Conservation (phyloP, 768 basidiomycete species). For the Phanerochaete carnosa region DNA sequence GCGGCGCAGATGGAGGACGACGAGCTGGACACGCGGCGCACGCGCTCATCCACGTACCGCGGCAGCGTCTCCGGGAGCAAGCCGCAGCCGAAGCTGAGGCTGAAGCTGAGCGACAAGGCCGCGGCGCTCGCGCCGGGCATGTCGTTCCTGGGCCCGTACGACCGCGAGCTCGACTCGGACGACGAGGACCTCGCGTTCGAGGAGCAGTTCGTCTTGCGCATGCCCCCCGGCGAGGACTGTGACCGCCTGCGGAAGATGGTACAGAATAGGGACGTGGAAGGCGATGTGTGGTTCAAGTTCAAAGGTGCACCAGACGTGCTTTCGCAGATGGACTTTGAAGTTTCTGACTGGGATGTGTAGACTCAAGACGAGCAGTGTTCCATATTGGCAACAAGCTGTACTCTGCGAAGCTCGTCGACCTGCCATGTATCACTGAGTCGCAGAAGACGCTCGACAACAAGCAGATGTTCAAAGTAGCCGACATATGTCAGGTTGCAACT, state of each 20-base stretch:
- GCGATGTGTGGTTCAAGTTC: conserved; percentile 96
- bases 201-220: conserved; percentile 91
- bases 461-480: conserved; percentile 98
- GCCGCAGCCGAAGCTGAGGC: conserved; percentile 70
- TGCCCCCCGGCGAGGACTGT: conserved; percentile 82
- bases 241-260: conserved; percentile 82
- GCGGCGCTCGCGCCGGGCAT: conserved; percentile 79
- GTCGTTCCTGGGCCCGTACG: conserved; percentile 89
- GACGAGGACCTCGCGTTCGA: conserved; percentile 94
- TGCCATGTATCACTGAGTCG: conserved; percentile 90
- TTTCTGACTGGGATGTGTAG: conserved; percentile 36
- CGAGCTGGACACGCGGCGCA: conserved; percentile 19
- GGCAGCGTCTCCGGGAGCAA: conserved; percentile 12
- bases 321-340: neutral
- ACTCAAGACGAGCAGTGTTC: conserved; percentile 87
- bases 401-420: conserved; percentile 90
- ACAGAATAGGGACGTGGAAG: conserved; percentile 67
- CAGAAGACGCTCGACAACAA: conserved; percentile 96
- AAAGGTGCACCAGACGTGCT: conserved; percentile 56
- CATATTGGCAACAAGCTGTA: conserved; percentile 80
- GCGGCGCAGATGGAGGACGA: conserved; percentile 17
- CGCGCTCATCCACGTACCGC: conserved; percentile 21
- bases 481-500: conserved; percentile 84
- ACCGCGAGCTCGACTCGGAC: conserved; percentile 92
- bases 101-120: conserved; percentile 83